Conservation (phyloP, 2,329 filamentous ascomycete species). For the Dichotomopilus funicola region DNA sequence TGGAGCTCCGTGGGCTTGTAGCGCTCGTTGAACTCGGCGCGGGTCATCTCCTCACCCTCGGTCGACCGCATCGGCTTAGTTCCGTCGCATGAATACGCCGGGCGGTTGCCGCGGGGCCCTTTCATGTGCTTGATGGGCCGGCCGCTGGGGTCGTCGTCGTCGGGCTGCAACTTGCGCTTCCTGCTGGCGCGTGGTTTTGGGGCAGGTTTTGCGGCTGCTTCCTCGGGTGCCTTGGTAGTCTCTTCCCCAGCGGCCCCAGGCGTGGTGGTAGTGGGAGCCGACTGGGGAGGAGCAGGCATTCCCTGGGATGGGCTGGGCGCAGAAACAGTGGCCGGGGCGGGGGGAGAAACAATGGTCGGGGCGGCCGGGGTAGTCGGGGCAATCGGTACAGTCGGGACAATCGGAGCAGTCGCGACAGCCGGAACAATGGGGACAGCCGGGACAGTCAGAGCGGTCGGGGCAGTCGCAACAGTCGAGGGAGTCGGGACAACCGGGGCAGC, state of each 20-base stretch:
- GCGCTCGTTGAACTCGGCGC: neutral
- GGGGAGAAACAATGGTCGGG: too few species aligned
- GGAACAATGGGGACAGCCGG: too few species aligned
- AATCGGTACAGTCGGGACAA: too few species aligned
- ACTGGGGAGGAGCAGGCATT: neutral
- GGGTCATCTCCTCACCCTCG: slow-evolving; percentile 8
- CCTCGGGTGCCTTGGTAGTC: neutral
- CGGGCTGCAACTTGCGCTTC: neutral
- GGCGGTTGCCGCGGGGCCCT: neutral
- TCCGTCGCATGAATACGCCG: neutral
- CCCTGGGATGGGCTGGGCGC: too few species aligned
- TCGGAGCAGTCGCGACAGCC: too few species aligned
- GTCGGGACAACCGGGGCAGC: too few species aligned
- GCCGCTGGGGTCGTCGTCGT: neutral
- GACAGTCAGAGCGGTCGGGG: too few species aligned
- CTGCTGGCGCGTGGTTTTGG: neutral
- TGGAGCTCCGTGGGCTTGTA: neutral
- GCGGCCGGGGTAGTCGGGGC: too few species aligned
- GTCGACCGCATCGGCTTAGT: neutral
- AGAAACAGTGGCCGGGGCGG: too few species aligned
- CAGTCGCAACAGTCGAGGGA: too few species aligned
- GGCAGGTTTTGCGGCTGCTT: neutral
- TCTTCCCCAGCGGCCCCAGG: neutral
- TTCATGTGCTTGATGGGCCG: neutral
- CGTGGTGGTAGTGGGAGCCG: neutral